Base-by-base conservation (phyloP, 306 rosid species). In the Acacia acuminata region DNA sequence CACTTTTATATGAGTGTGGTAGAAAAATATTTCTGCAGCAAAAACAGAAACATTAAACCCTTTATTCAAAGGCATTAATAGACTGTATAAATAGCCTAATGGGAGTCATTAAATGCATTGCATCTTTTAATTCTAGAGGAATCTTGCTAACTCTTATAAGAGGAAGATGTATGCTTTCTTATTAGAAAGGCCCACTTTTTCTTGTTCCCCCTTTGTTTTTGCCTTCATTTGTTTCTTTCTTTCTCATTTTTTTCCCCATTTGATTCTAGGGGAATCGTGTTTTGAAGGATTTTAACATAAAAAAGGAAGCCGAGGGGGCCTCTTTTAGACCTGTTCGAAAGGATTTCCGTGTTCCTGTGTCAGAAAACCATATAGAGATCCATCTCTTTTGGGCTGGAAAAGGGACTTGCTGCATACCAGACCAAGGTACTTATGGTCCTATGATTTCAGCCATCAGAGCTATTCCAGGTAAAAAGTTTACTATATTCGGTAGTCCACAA, bases 331-430 rank as follows among this genome's bases (percentile, higher is more conserved):
- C 92, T 17, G 86, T 89, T 6, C 44, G 10, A 73, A 87, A 1
- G 84, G 40, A 70, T 20, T 89, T 79, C 72, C 77, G 53, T 22
- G 91, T 73, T 85, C 76, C 22, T 34, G 97, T 94, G 40, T 75
- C 90, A 58, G 87, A 90, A 84, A 94, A 88, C 82, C 79, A 68
- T 88, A 71, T 94, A 7, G 98, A 92, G 83, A 81, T 94, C 77
- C 98, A 94, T 87, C 93, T 94, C 36, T 87, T 92, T 81, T 92
- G 97, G 98, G 97, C 95, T n/a, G 98, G 98, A 47, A 94, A 94
- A 79, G 98, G 91, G 17, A 82, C 93, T 36, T 86, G 93, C 50
- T 88, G 91, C 71, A 77, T 86, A 43, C 94, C 91, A 36, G 8
- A 0, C 3, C 85, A 58, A 64, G 88, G 88, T 77, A 77, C 84